Evolutionary conservation across 805 yeast genomes (phyloP), one percentile per base, ranked within the genome.

Genomic region (Cyberlindnera samutprakarnensis): DNA sequence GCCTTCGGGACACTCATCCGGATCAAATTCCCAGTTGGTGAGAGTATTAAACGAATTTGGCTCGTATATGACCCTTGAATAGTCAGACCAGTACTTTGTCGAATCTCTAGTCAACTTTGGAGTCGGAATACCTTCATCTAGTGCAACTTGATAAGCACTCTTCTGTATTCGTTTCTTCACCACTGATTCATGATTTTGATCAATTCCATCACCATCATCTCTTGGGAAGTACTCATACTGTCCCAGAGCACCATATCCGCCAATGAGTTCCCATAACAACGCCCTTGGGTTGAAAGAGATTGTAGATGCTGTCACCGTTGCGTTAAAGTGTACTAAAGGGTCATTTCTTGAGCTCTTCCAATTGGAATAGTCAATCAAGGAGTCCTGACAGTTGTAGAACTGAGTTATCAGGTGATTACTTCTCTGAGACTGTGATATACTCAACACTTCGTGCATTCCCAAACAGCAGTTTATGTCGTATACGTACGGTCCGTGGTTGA

Each of bases 281-380:
- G 83, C 73, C 34, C 97, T 59, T 1, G 98, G 97, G n/a, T 79
- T 66, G 50, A 75, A 85, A n/a, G 75, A 70, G 1, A 70, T 68
- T 0, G 72, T 56, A 6, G 21, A 14, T 26, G 62, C 39, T 3
- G 41, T 35, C 2, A 59, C 43, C 1, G 66, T 65, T 5, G 70
- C 59, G 24, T 63, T 57, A 40, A 76, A 64, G 38, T 66, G 66
- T 4, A 76, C 62, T 13, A 57, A 32, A 3, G 79, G 69, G 38
- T 68, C 71, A 35, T 55, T 51, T 4, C 43, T 34, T 16, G 47
- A 35, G 26, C 47, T 33, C 10, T 42, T 38, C 25, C 39, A 38
- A 23, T 51, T 49, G n/a, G 54, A 53, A 49, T 69, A 80, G 19
- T 74, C 76, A 27, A 80, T 66, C 47, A 73, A 76, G 8, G 72